Base-by-base conservation (phyloP, 2,329 filamentous ascomycete species). In the Conoideocrella luteorostrata region DNA sequence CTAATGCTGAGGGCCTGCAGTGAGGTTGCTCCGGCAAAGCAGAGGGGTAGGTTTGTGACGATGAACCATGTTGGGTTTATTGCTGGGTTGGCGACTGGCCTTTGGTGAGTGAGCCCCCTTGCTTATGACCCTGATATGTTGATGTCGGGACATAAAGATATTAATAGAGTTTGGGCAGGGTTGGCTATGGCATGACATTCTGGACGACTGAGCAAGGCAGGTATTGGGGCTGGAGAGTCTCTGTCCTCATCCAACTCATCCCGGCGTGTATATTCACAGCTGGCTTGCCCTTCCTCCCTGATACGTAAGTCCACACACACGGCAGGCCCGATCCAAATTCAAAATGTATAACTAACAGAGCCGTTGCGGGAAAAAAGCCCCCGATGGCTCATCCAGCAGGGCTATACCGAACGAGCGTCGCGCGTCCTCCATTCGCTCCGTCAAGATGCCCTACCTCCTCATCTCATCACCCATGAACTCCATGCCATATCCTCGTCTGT, bases 1-100 rank as follows among this genome's bases (percentile, higher is more conserved):
- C 22, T 5, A 22, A 30, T n/a, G n/a, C n/a, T n/a, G n/a, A n/a
- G n/a, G n/a, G n/a, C n/a, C n/a, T n/a, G n/a, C n/a, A 78, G 75
- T 52, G 76, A 80, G 54, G 67, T 80, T 17, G 65, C 75, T 0
- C 75, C 76, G 0, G 72, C 75, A 0, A 65, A 63, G 11, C 64
- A 77, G 45, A 66, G 77, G 7, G 77, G 77, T 3, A 68, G 67
- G 47, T 75, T 75, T 46, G 75, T 80, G 2, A 74, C 78, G 9
- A 66, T 80, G 58, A 80, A 80, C 51, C 77, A 80, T 41, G 67
- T 78, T 35, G 77, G 77, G 3, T 72, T 80, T 46, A 70, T 80
- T 20, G 66, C 67, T 2, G 77, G 77, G 3, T 57, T 79, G 6
- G 74, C 75, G 1, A 52, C 55, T 5, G 76, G 75, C 0, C 75